Base-by-base conservation (phyloP, 2,329 filamentous ascomycete genomes). In the Alternaria incomplexa region DNA sequence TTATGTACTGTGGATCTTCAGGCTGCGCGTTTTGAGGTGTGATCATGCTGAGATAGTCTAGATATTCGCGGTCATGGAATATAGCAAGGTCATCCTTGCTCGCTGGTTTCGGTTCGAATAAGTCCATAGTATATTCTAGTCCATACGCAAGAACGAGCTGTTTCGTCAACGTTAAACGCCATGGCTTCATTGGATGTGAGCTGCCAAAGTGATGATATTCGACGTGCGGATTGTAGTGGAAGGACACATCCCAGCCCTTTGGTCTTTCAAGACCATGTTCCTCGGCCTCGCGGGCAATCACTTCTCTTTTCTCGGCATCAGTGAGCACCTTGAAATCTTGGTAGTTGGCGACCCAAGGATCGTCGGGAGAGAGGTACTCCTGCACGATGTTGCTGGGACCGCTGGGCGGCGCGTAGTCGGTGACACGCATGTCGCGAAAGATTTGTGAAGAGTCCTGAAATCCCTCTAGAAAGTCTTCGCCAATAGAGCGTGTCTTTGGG, bases 151-250 rank as follows among this genome's bases (percentile, higher is more conserved):
- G 90, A 67, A 99, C 93, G 50, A 99, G 88, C 73, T 96, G 93
- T 80, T 99, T 98, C 60, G 96, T 96, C 58, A 99, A 86, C 15
- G 94, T 97, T 67, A 99, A 84, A 36, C 96, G 92, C 95, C 96
- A 98, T 62, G 96, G 96, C 80, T 99, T 99, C 96, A 99, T 99
- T 20, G 96, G 96, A 83, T 99, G 96, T 10, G 93, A 94, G 82
- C 93, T 91, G 69, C 96, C 96, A 79, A 99, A 99, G 80, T 99
- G 96, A 81, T 98, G 95, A 77, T 92, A 91, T 82, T 99, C 96
- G 78, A 98, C 96, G 63, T 93, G 90, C 2, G 94, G 92, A 75
- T 97, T 97, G 82, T 93, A 93, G 80, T 99, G 96, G 81, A 94
- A 98, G 10, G 95, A 97, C 50, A 99, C 95, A 30, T 87, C 93